Conservation (phyloP, 768 basidiomycete species). For the Mycena kentingensis region DNA sequence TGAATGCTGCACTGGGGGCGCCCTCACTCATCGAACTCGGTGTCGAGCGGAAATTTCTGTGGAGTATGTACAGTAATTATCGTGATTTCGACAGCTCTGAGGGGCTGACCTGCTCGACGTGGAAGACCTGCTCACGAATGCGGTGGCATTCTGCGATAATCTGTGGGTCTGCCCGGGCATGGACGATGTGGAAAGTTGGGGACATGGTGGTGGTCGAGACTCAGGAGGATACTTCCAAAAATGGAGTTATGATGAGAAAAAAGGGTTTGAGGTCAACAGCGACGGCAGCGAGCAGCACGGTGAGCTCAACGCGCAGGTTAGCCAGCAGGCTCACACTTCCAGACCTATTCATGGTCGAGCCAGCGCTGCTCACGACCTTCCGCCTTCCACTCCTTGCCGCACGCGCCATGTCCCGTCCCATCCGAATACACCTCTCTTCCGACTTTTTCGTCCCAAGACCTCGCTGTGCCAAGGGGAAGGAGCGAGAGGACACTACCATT, state of each 20-base stretch:
- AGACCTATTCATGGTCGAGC: slow-evolving; percentile 39
- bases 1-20: slow-evolving; percentile 13
- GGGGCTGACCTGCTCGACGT: slow-evolving; percentile 30
- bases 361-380: slow-evolving; percentile 44
- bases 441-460: slow-evolving; percentile 62
- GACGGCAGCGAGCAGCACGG: too few relatives aligned
- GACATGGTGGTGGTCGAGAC: too few relatives aligned
- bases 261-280: too few relatives aligned
- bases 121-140: slow-evolving; percentile 12
- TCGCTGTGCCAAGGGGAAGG: slow-evolving; percentile 56
- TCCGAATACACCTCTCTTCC: slow-evolving; percentile 36
- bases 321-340: too few relatives aligned
- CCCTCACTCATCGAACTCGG: slow-evolving; percentile 73
- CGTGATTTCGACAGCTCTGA: slow-evolving; percentile 37
- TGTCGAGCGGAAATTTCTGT: slow-evolving; percentile 72
- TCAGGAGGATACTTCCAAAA: too few relatives aligned
- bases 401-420: slow-evolving; percentile 31
- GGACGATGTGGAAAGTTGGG: slow-evolving; percentile 12
- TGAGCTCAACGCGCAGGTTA: too few relatives aligned
- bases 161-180: slow-evolving; percentile 46
- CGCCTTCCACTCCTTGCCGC: slow-evolving; percentile 23
- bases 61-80: slow-evolving; percentile 59
- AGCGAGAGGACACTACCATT: slow-evolving; percentile 39
- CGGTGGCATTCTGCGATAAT: slow-evolving; percentile 44
- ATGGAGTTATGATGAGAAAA: too few relatives aligned